Evolutionary conservation across 2,329 filamentous ascomycete genomes (phyloP), one percentile per base, ranked within the genome.

Genomic region (Beauveria pseudobassiana): DNA sequence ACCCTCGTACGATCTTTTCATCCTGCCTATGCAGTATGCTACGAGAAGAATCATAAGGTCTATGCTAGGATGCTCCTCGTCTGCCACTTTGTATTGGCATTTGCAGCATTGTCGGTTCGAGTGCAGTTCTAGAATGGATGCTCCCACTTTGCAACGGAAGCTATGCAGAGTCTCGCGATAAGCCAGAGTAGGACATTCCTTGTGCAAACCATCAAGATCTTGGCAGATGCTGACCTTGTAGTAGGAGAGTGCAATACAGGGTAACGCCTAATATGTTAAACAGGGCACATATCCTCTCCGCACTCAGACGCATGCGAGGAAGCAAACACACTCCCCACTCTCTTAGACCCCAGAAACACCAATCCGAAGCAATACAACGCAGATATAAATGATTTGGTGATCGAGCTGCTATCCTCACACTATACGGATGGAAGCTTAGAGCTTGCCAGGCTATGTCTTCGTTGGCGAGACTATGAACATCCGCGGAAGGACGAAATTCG

Each of bases 41-140:
- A 45, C 9, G 10, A 20, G 0, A 0, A 45, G 9, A 1, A 45
- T 9, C 1, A 20, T 9, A 45, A 10, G 42, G 42, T 1, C 0
- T 45, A 45, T 45, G 42, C 18, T n/a, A 45, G 42, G n/a, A 45
- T 45, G 42, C 18, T 20, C 18, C 42, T 45, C 9, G 18, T 45
- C 7, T 45, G 42, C 7, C 42, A 45, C 18, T 45, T 45, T 20
- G 18, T 45, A n/a, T 3, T 45, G 42, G 7, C 42, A 45, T 45
- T 45, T 20, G 42, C 42, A 12, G 18, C 9, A 45, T 20, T 45
- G 16, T 45, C 1, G 42, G 42, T 45, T n/a, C 7, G 6, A 9
- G 7, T 45, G 3, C 3, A 12, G 42, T 12, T 45, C 42, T 18
- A n/a, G 7, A 1, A 10, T 45, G 42, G 42, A 45, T 20, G 42